Evolutionary conservation across 768 basidiomycete species (phyloP), one percentile per base, ranked within the genome.

Genomic region (Suillus discolor): DNA sequence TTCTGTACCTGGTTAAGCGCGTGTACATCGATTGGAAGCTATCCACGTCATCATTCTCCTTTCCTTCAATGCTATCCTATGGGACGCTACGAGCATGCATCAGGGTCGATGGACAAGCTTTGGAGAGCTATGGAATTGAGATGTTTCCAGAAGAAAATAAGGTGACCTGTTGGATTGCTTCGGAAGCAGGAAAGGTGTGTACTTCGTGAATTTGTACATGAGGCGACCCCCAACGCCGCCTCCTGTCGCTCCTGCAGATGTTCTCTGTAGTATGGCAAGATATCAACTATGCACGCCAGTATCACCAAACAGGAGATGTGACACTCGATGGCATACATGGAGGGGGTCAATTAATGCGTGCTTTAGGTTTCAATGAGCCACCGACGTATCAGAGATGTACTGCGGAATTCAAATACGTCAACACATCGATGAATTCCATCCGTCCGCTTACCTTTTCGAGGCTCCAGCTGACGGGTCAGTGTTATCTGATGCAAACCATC

Each of bases 181-280:
- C 64, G 18, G 66, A 67, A 61, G 66, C 57, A 38, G 66, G 64
- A 51, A 65, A 61, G 59, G 66, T 67, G 64, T 31, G 63, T 36
- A n/a, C 20, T 38, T 53, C 16, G 28, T 34, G 41, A 47, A 20
- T 31, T 23, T 13, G 53, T 38, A 36, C n/a, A 47, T 36, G 34
- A 42, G 28, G 34, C 49, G 34, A 34, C 53, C 39, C 25, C 12
- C 57, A 45, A 66, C 62, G 25, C n/a, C 54, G 25, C 57, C 57
- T 31, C 45, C 34, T 64, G 31, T 64, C 39, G 15, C 25, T 31
- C 62, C 23, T 47, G 12, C 34, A 66, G 63, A 59, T 23, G 20
- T 66, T 66, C 36, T 64, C 65, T 34, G 23, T 66, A 36, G 53
- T 64, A 23, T 66, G 63, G 65, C 62, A 66, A 64, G 63, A 66